These are phyloP conservation scores for Voacanga thouarsii DNA, from an alignment of 257 asterid species.

Conservation along the genomic window DNA sequence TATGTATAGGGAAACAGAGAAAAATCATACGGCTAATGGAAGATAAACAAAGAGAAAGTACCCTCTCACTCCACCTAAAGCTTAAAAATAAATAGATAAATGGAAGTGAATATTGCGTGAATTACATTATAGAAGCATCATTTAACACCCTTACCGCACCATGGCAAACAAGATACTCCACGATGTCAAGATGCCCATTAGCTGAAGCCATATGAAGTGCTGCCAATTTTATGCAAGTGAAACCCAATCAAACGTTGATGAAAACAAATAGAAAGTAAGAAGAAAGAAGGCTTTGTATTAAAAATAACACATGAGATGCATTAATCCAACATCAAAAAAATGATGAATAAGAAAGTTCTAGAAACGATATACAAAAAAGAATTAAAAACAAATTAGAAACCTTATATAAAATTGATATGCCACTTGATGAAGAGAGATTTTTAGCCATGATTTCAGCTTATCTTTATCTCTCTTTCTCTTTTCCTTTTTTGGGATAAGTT, in stretches of 20 bases:
- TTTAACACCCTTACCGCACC: constrained; percentile 59
- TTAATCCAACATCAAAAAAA: background rate
- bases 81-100: background rate
- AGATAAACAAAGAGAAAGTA: background rate
- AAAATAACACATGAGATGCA: background rate
- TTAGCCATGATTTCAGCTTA: background rate
- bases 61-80: background rate
- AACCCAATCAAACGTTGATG: constrained; percentile 13
- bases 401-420: background rate
- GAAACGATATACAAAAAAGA: background rate
- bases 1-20: background rate
- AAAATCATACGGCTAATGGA: background rate
- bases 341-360: background rate
- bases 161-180: constrained; percentile 62
- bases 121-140: background rate
- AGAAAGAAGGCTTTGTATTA: background rate
- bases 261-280: background rate
- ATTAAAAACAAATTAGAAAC: background rate
- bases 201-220: constrained; percentile 99
- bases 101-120: background rate
- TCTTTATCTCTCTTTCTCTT: background rate
- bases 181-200: constrained; percentile 70
- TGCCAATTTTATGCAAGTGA: constrained; percentile 33
- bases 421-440: background rate
- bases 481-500: background rate